Evolutionary conservation across 169 alveolate species (phyloP), one percentile per base, ranked within the genome.

Genomic region (Neospora caninum): DNA sequence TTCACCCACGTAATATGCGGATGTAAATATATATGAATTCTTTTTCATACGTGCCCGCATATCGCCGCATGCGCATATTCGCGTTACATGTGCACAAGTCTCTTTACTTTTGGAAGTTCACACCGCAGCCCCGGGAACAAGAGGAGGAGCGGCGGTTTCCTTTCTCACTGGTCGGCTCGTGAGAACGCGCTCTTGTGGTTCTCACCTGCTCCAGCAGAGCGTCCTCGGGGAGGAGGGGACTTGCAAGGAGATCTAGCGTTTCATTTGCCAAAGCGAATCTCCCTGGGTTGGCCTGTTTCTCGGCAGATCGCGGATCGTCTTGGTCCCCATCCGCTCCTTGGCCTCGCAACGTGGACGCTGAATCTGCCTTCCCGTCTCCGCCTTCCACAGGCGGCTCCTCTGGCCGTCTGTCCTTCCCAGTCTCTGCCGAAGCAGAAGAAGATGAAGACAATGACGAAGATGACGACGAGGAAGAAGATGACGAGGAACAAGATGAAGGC

Each of bases 141-240:
- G 64, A 64, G 25, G 34, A 64, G 36, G 25, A 64, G 25, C 78
- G 0, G 78, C 4, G 7, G 10, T 29, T 16, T n/a, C 34, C 78
- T 13, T 29, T 18, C 78, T 64, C 78, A 20, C 78, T 64, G 36
- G 36, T 53, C n/a, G n/a, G n/a, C n/a, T n/a, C n/a, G n/a, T 49
- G 58, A 22, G 18, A 22, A 49, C 27, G 0, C 58, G 27, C 58
- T 22, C 58, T 54, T 31, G 39, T 34, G 42, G 41, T 0, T 38
- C 39, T 29, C 38, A 92, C 95, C 80, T 95, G 92, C 41, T 93
- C 94, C 45, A 84, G 95, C 82, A 96, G 89, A 31, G 80, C 91
- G 91, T 96, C 98, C 9, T 96, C 98, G 18, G 98, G 97, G 34
- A 98, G 95, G 29, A 98, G 96, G 0, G 99, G 99, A 94, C 95